These are phyloP conservation scores for Oxyria digyna DNA, from an alignment of 148 eudicot species.

Conservation along the genomic window DNA sequence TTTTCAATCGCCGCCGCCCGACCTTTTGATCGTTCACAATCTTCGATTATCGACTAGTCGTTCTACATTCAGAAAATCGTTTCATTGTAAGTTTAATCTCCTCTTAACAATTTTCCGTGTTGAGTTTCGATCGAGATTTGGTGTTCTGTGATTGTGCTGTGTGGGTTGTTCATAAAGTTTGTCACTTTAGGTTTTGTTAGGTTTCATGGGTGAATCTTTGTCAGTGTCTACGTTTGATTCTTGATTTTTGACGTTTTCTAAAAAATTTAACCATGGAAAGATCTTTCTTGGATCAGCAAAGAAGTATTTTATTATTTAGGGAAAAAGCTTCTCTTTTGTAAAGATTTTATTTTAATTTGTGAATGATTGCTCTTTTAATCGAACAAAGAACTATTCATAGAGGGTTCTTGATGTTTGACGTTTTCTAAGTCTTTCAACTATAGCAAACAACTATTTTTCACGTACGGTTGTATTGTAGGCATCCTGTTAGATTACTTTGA, in stretches of 20 bases:
- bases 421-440: background rate
- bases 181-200: background rate
- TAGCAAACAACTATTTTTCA: background rate
- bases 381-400: too few relatives aligned
- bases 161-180: background rate
- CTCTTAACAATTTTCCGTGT: background rate
- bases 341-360: too few relatives aligned
- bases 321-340: too few relatives aligned
- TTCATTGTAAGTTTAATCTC: background rate
- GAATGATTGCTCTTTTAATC: too few relatives aligned
- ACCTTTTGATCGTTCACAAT: background rate
- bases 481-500: too few relatives aligned
- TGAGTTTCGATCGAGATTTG: background rate
- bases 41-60: background rate
- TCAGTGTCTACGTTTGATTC: too few relatives aligned
- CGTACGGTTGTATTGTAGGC: background rate
- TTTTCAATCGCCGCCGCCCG: background rate
- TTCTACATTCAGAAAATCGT: background rate
- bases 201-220: background rate
- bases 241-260: too few relatives aligned
- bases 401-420: too few relatives aligned
- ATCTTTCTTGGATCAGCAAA: too few relatives aligned
- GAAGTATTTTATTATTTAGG: too few relatives aligned
- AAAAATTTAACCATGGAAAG: too few relatives aligned
- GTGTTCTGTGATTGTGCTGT: background rate